Evolutionary conservation across 495 filamentous ascomycete genomes (phyloP).

Genomic region (Xylaria acuta): DNA sequence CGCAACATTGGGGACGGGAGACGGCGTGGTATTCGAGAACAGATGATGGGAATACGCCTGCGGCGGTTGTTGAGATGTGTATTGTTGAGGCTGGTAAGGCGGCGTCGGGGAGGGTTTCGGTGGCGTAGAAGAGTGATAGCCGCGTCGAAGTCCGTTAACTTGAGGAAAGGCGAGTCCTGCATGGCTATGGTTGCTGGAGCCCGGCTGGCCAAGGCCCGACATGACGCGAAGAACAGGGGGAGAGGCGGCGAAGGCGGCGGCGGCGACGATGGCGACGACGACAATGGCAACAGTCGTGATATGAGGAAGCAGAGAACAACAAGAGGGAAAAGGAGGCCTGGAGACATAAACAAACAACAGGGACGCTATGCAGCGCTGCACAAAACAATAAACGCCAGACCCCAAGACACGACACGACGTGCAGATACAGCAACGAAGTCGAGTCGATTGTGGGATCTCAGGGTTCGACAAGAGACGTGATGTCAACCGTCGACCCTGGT

Average conservation of each 20-base stretch:
- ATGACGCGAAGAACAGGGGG: conserved; percentile 35
- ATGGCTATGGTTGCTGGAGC: conserved; percentile 44
- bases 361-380: conserved; percentile 26
- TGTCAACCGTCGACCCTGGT: conserved; percentile 39
- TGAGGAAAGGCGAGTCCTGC: conserved; percentile 47
- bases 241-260: conserved; percentile 4
- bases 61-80: conserved; percentile 45
- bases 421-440: conserved; percentile 28
- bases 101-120: conserved; percentile 53
- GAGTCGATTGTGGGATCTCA: conserved; percentile 16
- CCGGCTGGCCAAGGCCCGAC: conserved; percentile 44
- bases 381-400: conserved; percentile 21
- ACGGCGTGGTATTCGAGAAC: conserved; percentile 43
- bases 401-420: conserved; percentile 29
- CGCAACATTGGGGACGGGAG: conserved; percentile 45
- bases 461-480: conserved; percentile 34
- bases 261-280: background rate
- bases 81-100: conserved; percentile 47
- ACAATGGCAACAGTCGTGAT: background rate
- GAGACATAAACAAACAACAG: conserved; percentile 30
- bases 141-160: conserved; percentile 22
- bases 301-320: conserved; percentile 22
- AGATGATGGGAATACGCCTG: conserved; percentile 43
- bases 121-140: conserved; percentile 43
- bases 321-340: conserved; percentile 16